Base-by-base conservation (phyloP, 768 basidiomycete genomes). In the Saitozyma sp. region DNA sequence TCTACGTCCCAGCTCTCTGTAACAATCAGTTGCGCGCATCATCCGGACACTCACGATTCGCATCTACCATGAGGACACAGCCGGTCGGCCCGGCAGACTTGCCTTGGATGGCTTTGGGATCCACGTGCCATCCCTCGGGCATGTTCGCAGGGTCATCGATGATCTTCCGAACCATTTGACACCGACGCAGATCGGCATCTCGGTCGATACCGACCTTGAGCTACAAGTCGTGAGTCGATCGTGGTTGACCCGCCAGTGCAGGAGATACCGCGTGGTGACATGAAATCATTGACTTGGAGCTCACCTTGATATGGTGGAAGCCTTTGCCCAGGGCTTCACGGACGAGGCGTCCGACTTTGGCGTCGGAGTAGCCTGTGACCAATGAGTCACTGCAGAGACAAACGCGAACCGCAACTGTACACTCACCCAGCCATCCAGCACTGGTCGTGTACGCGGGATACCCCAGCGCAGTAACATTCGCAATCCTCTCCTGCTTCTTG, bases 61-160 rank as follows among this genome's bases (percentile, higher is more conserved):
- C 90, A 79, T 97, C 94, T 64, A 97, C 90, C 94, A 97, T 97
- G 52, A 97, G 83, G 50, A 97, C 94, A 39, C 89, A 86, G 6
- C 95, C 94, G 0, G 92, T 92, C 10, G 92, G 92, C 6, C 94
- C 92, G 5, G 93, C 92, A 66, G 95, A 95, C 84, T 95, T 97
- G 3, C 88, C 91, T 45, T 82, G 84, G 41, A 96, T 82, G 50
- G 82, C 88, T 50, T 82, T 82, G 19, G 87, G 86, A 75, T 89
- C 86, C 54, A 86, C 85, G 55, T 82, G 77, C 10, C 80, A 70
- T 8, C 84, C 86, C 0, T 83, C 71, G 13, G 91, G 91, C 93
- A 94, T 94, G 50, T 16, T 8, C 53, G 19, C 16, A 54, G 20
- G 20, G 39, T 54, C 14, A 16, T 38, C n/a, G 39, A 37, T 7